A percentile compares a stretch with the other conserved stretches of the same genome.
Conservation (phyloP, 805 yeast species). For the Saturnispora mendoncae region DNA sequence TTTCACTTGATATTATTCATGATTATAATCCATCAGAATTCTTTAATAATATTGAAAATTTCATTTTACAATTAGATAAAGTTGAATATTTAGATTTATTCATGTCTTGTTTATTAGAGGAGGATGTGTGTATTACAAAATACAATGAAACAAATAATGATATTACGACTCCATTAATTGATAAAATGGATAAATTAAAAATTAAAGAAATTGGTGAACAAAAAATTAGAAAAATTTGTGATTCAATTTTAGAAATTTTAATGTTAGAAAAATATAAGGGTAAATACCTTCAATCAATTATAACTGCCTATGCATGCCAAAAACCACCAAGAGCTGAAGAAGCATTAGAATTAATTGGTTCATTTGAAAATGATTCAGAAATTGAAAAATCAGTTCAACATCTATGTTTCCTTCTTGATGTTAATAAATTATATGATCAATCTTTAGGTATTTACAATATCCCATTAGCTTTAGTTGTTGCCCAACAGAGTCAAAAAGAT, state of each 20-base stretch:
- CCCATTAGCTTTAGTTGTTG: conserved; percentile 69
- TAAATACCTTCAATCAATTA: conserved; percentile 62
- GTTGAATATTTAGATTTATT: conserved; percentile 80
- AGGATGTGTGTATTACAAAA: conserved; percentile 73
- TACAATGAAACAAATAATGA: conserved; percentile 89
- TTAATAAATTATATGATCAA: conserved; percentile 67
- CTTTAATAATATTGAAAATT: conserved; percentile 49
- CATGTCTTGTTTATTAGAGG: conserved; percentile 76
- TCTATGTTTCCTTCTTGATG: conserved; percentile 84
- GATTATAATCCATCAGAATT: conserved; percentile 78
- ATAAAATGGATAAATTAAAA: conserved; percentile 4
- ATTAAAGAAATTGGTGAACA: conserved; percentile 17
- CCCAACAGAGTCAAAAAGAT: conserved; percentile 95
- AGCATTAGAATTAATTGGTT: conserved; percentile 59
- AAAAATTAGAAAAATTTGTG: conserved; percentile 73
- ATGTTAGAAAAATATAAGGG: conserved; percentile 40
- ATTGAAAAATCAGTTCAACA: conserved; percentile 65
- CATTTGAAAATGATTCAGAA: conserved; percentile 38
- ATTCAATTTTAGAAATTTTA: conserved; percentile 53
- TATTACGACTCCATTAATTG: too few relatives aligned
- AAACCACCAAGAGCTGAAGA: conserved; percentile 75
- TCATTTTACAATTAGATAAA: conserved; percentile 60
- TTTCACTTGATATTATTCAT: conserved; percentile 80
- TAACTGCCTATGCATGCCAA: conserved; percentile 90
- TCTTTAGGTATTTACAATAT: conserved; percentile 80